A percentile compares a stretch with the other conserved stretches of the same genome.
Evolutionary conservation across 352 stramenopile genomes (phyloP).

Genomic region (Globisporangium echinulatum): DNA sequence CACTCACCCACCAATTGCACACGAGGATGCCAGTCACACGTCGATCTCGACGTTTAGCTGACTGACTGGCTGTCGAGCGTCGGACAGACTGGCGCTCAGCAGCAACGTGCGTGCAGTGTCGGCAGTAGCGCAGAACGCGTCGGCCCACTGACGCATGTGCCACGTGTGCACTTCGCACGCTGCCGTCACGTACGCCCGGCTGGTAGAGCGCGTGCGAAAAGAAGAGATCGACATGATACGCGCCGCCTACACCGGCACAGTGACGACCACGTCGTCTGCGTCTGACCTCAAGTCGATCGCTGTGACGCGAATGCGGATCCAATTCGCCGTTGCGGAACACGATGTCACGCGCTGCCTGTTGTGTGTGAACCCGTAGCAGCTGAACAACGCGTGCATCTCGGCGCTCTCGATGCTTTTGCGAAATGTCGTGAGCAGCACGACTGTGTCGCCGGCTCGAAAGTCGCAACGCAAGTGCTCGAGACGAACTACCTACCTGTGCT

Average conservation of each 20-base stretch:
- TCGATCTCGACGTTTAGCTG: no score
- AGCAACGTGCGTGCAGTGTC: neutral
- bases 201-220: slow-evolving; percentile 65
- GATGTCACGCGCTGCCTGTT: slow-evolving; percentile 37
- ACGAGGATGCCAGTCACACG: no score
- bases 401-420: slow-evolving; percentile 25
- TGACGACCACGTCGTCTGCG: slow-evolving; percentile 35
- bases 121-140: slow-evolving; percentile 17
- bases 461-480: no score
- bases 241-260: slow-evolving; percentile 38
- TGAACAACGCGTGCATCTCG: slow-evolving; percentile 40
- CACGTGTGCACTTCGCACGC: slow-evolving; percentile 38
- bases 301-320: slow-evolving; percentile 50
- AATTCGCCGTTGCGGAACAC: slow-evolving; percentile 63
- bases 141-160: slow-evolving; percentile 54
- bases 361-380: slow-evolving; percentile 24
- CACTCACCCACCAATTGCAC: no score
- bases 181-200: slow-evolving; percentile 14
- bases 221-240: slow-evolving; percentile 81
- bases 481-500: no score
- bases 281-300: slow-evolving; percentile 16
- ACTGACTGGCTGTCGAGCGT: no score
- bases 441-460: no score
- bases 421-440: no score
- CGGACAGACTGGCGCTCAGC: neutral